Base-by-base conservation (phyloP, 1,284 basidiomycete genomes). In the Ceratorhiza oryzae-sativae region DNA sequence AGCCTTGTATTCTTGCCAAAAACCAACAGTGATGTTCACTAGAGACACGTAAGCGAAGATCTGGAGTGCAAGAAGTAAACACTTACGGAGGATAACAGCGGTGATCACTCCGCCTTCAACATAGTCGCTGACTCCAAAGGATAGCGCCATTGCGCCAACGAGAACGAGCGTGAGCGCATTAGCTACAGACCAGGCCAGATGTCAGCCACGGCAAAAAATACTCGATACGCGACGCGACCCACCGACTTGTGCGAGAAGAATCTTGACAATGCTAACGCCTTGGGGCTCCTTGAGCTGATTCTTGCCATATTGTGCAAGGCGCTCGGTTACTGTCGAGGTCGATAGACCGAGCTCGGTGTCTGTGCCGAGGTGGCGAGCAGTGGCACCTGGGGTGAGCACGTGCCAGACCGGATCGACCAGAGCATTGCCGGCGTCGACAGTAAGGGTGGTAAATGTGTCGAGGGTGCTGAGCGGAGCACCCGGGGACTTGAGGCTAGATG, bases 91-190 rank as follows among this genome's bases (percentile, higher is more conserved):
- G 41, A 90, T 86, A 39, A 90, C 84, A 18, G 85, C 87, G 13
- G 86, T 86, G 72, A 90, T 87, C 45, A 90, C 88, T 61, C 85
- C 87, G 25, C 86, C 88, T 76, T 86, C 87, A 73, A 90, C 86
- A 81, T 85, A 91, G 71, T 87, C 86, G 75, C 84, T 80, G 27
- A 86, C 85, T 72, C 85, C 88, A 72, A 90, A 87, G 3, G 87
- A 88, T n/a, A 89, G 83, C 8, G 85, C 85, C 81, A 90, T 84
- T 34, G 88, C 88, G 41, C 84, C 84, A 71, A 90, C 79, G 63
- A 87, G 79, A 3, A 84, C 81, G 5, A 81, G 73, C 13, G 79
- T 81, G 49, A 82, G 73, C 0, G 81, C 81, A 74, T 83, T 83
- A 3, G 82, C 81, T 80, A 51, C 1, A 45, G 56, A 20, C 15